These are phyloP conservation scores for Mrakia blollopis DNA, from an alignment of 768 basidiomycete genomes.

Conservation along the genomic window DNA sequence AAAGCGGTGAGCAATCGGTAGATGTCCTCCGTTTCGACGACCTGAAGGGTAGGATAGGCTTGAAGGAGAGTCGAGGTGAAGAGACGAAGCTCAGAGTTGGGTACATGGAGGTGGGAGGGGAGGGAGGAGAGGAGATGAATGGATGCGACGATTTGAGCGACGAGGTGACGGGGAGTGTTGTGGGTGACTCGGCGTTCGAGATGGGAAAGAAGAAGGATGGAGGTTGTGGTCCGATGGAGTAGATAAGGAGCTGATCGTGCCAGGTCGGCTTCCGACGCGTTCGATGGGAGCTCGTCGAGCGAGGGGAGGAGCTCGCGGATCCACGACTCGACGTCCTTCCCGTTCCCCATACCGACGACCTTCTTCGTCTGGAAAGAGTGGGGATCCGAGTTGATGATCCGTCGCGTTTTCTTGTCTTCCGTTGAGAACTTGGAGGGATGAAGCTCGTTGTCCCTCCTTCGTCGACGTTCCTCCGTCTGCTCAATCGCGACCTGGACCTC, in stretches of 20 bases:
- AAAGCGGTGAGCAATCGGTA: conserved; percentile 19
- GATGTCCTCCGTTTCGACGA: conserved; percentile 1
- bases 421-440: not conserved
- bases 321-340: not conserved
- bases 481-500: conserved; percentile 2
- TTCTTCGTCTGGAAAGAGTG: not conserved
- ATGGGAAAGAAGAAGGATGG: conserved; percentile 18
- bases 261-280: not conserved
- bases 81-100: conserved; percentile 4
- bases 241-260: conserved; percentile 1
- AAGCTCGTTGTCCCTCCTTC: not conserved
- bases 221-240: not conserved
- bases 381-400: not conserved
- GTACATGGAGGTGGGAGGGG: not conserved
- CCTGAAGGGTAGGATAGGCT: not conserved
- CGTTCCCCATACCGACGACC: not conserved
- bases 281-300: not conserved
- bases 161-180: not conserved
- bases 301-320: not conserved
- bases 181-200: conserved; percentile 11
- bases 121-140: conserved; percentile 5
- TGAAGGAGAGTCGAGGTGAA: conserved; percentile 9
- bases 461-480: not conserved
- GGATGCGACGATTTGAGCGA: not conserved
- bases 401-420: too few species aligned